These are phyloP conservation scores for Medicago truncatula DNA, from an alignment of 306 rosid genomes.

Conservation along the genomic window MtrunA17r5.0-ANR NC_053042.1:51368501-51369000, in stretches of 20 bases:
- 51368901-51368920: neutral
- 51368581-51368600: slow-evolving; percentile 40
- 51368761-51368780: neutral
- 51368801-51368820: neutral
- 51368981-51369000: too few species aligned
- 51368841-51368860: neutral
- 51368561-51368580: slow-evolving; percentile 20
- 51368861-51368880: neutral
- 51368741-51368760: neutral
- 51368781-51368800: neutral
- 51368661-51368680: slow-evolving; percentile 31
- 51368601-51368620: neutral
- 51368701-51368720: neutral
- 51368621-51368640: neutral
- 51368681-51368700: slow-evolving; percentile 41
- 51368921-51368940: too few species aligned
- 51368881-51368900: neutral
- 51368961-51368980: too few species aligned
- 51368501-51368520: neutral
- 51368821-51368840: neutral
- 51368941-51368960: neutral
- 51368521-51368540: slow-evolving; percentile 15
- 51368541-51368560: neutral
- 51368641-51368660: neutral
- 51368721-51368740: neutral